Evolutionary conservation across 2,329 filamentous ascomycete genomes (phyloP).

Genomic region (Aureobasidium vineae): DNA sequence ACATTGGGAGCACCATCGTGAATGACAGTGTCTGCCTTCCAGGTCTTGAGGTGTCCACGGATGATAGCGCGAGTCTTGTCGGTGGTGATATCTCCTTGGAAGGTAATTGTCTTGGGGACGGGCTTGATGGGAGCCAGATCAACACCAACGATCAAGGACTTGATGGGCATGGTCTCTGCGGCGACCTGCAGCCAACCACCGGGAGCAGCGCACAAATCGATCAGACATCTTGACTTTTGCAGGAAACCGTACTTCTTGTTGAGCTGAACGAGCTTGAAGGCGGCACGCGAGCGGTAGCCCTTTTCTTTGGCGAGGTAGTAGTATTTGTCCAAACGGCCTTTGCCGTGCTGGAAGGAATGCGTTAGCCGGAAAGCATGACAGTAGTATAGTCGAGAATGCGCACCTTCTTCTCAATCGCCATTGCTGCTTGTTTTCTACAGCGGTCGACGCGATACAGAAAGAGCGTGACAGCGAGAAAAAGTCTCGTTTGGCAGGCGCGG

Average conservation of each 20-base stretch:
- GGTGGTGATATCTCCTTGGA: conserved; percentile 97
- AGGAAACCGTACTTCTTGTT: conserved; percentile 99
- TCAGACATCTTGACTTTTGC: conserved; percentile 90
- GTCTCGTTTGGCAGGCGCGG: neutral
- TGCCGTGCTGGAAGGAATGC: conserved; percentile 64
- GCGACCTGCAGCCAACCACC: conserved; percentile 98
- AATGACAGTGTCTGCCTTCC: conserved; percentile 93
- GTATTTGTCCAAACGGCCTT: conserved; percentile 98
- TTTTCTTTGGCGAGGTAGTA: conserved; percentile 99
- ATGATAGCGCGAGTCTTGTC: conserved; percentile 93
- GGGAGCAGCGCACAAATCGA: conserved; percentile 96
- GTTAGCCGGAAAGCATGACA: conserved; percentile 13
- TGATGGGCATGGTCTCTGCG: conserved; percentile 87
- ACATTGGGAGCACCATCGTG: conserved; percentile 98
- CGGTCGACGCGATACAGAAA: neutral
- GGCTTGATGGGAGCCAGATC: conserved; percentile 94
- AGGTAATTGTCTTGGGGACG: conserved; percentile 89
- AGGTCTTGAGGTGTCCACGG: conserved; percentile 84
- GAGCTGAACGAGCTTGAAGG: conserved; percentile 96
- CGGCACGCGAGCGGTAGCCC: conserved; percentile 90
- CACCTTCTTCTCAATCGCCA: conserved; percentile 96
- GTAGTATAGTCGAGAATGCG: conserved; percentile 26
- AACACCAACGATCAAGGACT: conserved; percentile 88
- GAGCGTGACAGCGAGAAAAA: conserved; percentile 8
- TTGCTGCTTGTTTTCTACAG: conserved; percentile 43